These are phyloP conservation scores for Marchantia paleacea DNA, from an alignment of 225 moss, liverwort and hornwort genomes.

Conservation along the genomic window DNA sequence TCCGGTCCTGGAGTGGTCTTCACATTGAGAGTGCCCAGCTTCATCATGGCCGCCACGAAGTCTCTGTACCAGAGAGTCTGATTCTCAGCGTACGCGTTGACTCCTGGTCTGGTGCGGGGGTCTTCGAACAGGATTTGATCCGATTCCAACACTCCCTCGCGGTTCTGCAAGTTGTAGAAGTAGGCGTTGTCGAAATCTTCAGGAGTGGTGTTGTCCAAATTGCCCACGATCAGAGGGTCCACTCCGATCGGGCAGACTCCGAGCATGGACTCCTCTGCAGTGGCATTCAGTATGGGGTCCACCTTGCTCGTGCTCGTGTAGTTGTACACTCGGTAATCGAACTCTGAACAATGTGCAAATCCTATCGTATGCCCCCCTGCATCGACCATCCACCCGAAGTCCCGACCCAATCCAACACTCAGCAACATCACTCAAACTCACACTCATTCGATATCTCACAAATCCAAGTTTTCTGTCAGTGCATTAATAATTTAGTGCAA, in stretches of 20 bases:
- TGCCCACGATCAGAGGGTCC: constrained; percentile 4
- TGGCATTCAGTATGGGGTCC: constrained; percentile 22
- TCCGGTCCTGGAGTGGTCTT: constrained; percentile 16
- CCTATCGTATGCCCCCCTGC: constrained; percentile 33
- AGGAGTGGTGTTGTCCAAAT: constrained; percentile 22
- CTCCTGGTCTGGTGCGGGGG: neutral
- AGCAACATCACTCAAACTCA: too few species aligned
- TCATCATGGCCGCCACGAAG: constrained; percentile 24
- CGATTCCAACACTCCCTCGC: constrained; percentile 21
- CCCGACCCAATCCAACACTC: too few species aligned
- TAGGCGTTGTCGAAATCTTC: constrained; percentile 20
- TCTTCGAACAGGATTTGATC: constrained; percentile 15
- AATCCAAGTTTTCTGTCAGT: too few species aligned
- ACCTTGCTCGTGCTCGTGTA: constrained; percentile 8
- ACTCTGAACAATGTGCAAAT: constrained; percentile 23
- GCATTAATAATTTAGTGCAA: too few species aligned
- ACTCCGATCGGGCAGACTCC: constrained; percentile 18
- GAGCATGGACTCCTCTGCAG: neutral
- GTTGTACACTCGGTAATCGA: constrained; percentile 26
- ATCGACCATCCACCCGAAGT: neutral
- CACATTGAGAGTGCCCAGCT: constrained; percentile 21
- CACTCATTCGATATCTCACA: too few species aligned
- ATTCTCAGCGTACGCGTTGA: constrained; percentile 10
- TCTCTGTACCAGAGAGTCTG: constrained; percentile 14
- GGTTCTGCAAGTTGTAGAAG: constrained; percentile 8